Conservation (phyloP, 139 green algal genomes). For the Chlamydomonas applanata region DNA sequence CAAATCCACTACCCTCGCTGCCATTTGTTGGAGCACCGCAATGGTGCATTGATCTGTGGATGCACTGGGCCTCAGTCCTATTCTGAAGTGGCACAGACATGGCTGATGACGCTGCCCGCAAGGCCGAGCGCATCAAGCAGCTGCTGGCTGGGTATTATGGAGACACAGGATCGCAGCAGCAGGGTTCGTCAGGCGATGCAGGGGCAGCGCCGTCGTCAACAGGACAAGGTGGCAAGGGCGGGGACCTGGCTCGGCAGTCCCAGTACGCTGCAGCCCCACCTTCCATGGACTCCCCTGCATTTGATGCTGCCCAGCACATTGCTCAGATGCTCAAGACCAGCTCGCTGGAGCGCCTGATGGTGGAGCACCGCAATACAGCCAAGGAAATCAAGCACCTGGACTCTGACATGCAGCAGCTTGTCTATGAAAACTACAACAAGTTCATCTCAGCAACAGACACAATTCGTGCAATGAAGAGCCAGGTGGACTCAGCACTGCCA, state of each 20-base stretch:
- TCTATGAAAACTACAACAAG: slow-evolving; percentile 99
- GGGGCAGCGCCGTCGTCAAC: background rate
- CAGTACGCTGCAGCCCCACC: no score
- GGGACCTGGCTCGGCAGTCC: background rate
- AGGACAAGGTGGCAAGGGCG: background rate
- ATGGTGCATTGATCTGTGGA: no score
- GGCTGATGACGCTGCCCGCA: background rate
- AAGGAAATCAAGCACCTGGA: slow-evolving; percentile 89
- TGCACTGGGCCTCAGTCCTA: no score
- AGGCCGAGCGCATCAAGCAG: slow-evolving; percentile 22
- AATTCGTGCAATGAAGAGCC: slow-evolving; percentile 71
- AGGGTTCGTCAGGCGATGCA: background rate
- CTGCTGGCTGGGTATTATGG: slow-evolving; percentile 28
- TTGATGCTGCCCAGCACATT: slow-evolving; percentile 52
- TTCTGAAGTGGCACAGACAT: background rate
- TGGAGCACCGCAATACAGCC: slow-evolving; percentile 76
- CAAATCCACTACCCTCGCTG: no score
- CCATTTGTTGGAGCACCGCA: no score
- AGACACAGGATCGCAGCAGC: background rate
- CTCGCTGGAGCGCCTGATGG: slow-evolving; percentile 69
- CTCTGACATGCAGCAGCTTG: slow-evolving; percentile 95
- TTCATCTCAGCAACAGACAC: slow-evolving; percentile 97
- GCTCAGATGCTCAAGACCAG: slow-evolving; percentile 50
- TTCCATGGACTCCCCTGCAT: slow-evolving; percentile 52
- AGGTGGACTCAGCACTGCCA: slow-evolving; percentile 65